Evolutionary conservation across 1,284 basidiomycete genomes (phyloP).

Genomic region (Naganishia sp.): DNA sequence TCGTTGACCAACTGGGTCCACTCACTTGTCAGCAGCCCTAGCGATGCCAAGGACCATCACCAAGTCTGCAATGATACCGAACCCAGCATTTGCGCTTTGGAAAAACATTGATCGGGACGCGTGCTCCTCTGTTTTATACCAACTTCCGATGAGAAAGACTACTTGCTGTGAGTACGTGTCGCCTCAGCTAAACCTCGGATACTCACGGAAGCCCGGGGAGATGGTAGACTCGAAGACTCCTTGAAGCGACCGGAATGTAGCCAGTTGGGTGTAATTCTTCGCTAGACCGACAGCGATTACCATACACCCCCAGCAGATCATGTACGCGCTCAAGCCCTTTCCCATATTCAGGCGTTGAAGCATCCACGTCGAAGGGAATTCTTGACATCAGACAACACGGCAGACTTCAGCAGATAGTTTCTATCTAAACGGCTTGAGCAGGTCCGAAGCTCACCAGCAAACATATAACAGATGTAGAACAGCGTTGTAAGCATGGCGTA

Average conservation of each 20-base stretch:
- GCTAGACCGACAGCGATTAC: slow-evolving; percentile 1
- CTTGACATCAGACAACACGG: not conserved
- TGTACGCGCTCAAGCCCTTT: slow-evolving; percentile 14
- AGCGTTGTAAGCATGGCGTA: slow-evolving; percentile 41
- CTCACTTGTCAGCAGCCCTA: slow-evolving; percentile 4
- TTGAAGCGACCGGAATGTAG: slow-evolving; percentile 39
- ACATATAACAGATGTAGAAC: slow-evolving; percentile 9
- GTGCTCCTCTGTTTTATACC: slow-evolving; percentile 42
- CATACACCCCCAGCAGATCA: slow-evolving; percentile 7
- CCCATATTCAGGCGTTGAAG: slow-evolving; percentile 16
- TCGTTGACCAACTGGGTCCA: not conserved
- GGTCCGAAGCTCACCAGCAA: not conserved
- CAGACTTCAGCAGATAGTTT: too few species aligned
- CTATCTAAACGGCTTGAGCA: too few species aligned
- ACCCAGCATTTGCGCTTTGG: slow-evolving; percentile 35
- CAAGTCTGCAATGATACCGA: slow-evolving; percentile 31
- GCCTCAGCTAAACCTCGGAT: not conserved
- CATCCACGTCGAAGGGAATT: slow-evolving; percentile 14
- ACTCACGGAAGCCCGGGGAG: slow-evolving; percentile 34
- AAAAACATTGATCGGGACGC: slow-evolving; percentile 35
- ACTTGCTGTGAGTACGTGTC: not conserved
- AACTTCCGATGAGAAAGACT: slow-evolving; percentile 35
- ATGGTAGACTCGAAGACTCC: slow-evolving; percentile 43
- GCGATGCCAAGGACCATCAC: slow-evolving; percentile 28
- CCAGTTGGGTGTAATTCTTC: not conserved